These are phyloP conservation scores for Davidsoniella neocaledoniae DNA, from an alignment of 2,329 filamentous ascomycete genomes.

Conservation along the genomic window DNA sequence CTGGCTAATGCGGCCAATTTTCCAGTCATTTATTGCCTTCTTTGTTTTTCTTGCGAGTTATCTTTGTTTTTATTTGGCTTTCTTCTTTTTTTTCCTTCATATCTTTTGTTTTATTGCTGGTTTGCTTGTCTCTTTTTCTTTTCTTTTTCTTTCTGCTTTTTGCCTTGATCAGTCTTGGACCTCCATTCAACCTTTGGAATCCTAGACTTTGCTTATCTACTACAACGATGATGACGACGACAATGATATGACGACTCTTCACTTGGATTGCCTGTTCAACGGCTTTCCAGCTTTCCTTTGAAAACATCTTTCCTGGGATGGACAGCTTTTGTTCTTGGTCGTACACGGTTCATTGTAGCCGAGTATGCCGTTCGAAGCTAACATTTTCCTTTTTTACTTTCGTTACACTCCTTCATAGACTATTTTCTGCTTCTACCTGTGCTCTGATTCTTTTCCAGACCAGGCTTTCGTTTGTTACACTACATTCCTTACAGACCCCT, in stretches of 20 bases:
- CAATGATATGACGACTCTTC: slow-evolving; percentile 7
- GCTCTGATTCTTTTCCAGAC: not conserved
- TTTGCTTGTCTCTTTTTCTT: slow-evolving; percentile 12
- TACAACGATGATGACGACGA: slow-evolving; percentile 5
- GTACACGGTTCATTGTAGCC: too few species aligned
- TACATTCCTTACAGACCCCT: too few species aligned
- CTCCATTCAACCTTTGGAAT: not conserved
- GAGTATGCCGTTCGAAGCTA: not conserved
- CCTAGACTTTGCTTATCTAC: not conserved
- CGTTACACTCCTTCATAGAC: not conserved
- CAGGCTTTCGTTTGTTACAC: too few species aligned
- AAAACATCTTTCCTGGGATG: too few species aligned
- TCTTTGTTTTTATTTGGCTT: not conserved
- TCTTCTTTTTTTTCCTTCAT: not conserved
- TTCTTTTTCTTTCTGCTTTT: slow-evolving; percentile 17
- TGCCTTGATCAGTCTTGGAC: not conserved
- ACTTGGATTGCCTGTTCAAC: too few species aligned
- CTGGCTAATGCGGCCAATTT: not conserved
- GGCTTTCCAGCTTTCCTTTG: too few species aligned
- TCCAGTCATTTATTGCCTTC: not conserved
- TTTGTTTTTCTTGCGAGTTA: not conserved
- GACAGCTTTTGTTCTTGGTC: too few species aligned
- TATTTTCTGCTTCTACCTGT: not conserved
- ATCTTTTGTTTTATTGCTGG: not conserved
- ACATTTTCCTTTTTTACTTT: slow-evolving; percentile 17